These are phyloP conservation scores for Penicillium digitatum DNA, from an alignment of 2,329 filamentous ascomycete species.

Conservation along the genomic window DNA sequence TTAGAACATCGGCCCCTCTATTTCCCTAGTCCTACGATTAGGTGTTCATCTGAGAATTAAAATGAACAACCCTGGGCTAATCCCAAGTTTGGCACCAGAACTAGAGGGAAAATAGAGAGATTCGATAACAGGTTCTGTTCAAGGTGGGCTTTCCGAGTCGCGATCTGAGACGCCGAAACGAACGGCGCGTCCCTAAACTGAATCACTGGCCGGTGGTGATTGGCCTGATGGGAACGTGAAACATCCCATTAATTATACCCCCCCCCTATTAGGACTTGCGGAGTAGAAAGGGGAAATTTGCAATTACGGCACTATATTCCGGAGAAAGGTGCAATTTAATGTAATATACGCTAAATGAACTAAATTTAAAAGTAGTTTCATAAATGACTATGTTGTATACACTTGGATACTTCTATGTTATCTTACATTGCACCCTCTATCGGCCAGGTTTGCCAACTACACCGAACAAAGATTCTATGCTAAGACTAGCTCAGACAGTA, in stretches of 20 bases:
- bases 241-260: constrained; percentile 8
- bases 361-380: too few species aligned
- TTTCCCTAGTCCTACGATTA: not conserved
- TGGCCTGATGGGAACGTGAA: constrained; percentile 21
- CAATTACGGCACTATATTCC: not conserved
- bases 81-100: not conserved
- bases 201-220: constrained; percentile 10
- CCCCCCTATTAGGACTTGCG: not conserved
- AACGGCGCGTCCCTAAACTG: constrained; percentile 9
- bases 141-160: not conserved
- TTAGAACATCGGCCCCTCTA: not conserved
- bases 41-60: constrained; percentile 1
- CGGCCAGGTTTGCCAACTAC: not conserved
- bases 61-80: not conserved
- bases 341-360: too few species aligned
- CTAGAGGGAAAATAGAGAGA: not conserved
- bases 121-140: not conserved
- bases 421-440: not conserved
- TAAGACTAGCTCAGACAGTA: not conserved
- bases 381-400: too few species aligned
- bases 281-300: not conserved
- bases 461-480: not conserved
- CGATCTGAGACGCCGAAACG: constrained; percentile 5
- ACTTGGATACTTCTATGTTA: too few species aligned
- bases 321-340: not conserved